Conservation (phyloP, 768 basidiomycete genomes). For the Boletus pseudo-olivaceus region DNA sequence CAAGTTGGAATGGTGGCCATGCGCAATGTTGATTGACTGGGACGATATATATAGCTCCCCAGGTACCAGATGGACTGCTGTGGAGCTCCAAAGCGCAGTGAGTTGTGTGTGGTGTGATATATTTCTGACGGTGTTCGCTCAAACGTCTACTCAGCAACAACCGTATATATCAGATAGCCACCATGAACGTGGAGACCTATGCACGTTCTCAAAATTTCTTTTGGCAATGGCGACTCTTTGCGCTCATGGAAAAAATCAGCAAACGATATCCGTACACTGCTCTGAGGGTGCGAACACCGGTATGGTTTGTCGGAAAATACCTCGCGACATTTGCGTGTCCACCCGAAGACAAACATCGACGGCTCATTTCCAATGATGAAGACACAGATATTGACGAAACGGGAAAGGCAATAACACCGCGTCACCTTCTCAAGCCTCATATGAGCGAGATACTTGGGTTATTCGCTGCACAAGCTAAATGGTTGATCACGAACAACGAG, state of each 20-base stretch:
- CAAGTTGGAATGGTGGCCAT: no score
- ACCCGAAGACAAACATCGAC: constrained; percentile 26
- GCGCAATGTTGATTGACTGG: background rate
- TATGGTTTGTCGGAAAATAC: constrained; percentile 50
- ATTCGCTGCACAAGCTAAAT: constrained; percentile 55
- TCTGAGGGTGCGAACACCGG: constrained; percentile 39
- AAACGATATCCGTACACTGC: constrained; percentile 33
- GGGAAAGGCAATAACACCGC: constrained; percentile 30
- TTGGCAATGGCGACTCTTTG: constrained; percentile 46
- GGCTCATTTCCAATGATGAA: constrained; percentile 35
- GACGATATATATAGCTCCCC: constrained; percentile 21
- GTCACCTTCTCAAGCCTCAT: constrained; percentile 47
- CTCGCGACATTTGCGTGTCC: constrained; percentile 26
- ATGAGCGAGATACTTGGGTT: constrained; percentile 46
- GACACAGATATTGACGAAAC: constrained; percentile 31
- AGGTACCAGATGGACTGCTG: constrained; percentile 29
- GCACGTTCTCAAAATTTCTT: constrained; percentile 46
- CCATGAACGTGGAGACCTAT: constrained; percentile 45
- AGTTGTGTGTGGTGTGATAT: background rate
- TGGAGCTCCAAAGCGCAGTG: constrained; percentile 32
- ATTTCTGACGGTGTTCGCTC: background rate
- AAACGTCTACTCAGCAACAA: constrained; percentile 27
- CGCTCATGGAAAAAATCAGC: constrained; percentile 45
- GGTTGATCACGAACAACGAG: constrained; percentile 52
- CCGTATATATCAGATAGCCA: constrained; percentile 43